A percentile compares a stretch with the other conserved stretches of the same genome.
phyloP scores from a whole-genome alignment of 1,139 yeast species.

The Citeromyces hawaiiensis region DNA sequence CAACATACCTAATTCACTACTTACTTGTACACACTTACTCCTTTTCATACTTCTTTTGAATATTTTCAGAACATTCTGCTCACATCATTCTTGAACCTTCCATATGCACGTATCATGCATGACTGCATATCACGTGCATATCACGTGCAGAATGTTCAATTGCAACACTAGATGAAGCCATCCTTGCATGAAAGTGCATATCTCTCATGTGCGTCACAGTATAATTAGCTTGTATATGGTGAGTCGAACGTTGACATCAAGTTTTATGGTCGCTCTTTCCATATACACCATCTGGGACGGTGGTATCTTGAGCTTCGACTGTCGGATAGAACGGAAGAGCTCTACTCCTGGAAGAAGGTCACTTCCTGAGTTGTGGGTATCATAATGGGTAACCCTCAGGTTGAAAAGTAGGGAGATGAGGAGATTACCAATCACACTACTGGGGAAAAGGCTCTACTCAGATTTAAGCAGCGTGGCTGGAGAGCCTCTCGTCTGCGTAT shows the following conservation, averaged over 20 bases:
- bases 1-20: too few species aligned
- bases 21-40: too few species aligned
- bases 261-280: conserved; percentile 87
- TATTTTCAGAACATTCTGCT: too few species aligned
- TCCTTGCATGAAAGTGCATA: too few species aligned
- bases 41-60: too few species aligned
- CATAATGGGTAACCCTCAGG: conserved; percentile 85
- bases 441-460: conserved; percentile 68
- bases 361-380: conserved; percentile 92
- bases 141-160: too few species aligned
- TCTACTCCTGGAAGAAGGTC: conserved; percentile 87
- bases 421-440: conserved; percentile 74
- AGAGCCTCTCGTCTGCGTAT: conserved; percentile 80
- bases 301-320: conserved; percentile 85
- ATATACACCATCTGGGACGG: conserved; percentile 82
- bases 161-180: too few species aligned
- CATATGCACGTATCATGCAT: too few species aligned
- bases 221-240: too few species aligned
- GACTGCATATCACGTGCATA: too few species aligned
- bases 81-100: too few species aligned
- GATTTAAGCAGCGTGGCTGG: conserved; percentile 92
- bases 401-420: conserved; percentile 91
- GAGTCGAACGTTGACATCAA: conserved; percentile 85
- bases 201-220: too few species aligned
- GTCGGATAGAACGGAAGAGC: conserved; percentile 46